A percentile compares a stretch with the other conserved stretches of the same genome.
These are phyloP conservation scores for Boeremia exigua DNA, from an alignment of 2,329 filamentous ascomycete species.

Conservation along the genomic window DNA sequence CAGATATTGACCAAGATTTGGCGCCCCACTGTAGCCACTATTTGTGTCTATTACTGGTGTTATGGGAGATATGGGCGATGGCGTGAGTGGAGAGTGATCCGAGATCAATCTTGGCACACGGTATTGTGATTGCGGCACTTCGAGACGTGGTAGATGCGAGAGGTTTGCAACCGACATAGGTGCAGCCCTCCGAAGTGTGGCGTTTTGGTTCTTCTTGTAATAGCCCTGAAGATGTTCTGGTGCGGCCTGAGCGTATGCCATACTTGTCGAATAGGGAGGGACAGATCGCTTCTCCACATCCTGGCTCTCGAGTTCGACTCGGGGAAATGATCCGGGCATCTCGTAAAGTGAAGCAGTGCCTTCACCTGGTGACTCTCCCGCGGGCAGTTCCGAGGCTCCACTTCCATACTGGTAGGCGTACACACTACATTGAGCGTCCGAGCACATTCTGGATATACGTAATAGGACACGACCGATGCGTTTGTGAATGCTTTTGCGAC, in stretches of 20 bases:
- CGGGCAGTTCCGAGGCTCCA: not conserved
- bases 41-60: not conserved
- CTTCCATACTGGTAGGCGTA: not conserved
- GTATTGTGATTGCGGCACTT: slow-evolving; percentile 1
- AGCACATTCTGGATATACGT: not conserved
- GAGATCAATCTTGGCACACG: not conserved
- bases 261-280: not conserved
- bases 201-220: not conserved
- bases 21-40: not conserved
- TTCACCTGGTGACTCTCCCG: not conserved
- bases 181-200: not conserved
- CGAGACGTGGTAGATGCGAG: slow-evolving; percentile 4
- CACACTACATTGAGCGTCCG: not conserved
- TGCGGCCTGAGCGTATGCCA: not conserved
- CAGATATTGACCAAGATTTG: not conserved
- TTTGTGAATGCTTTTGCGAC: slow-evolving; percentile 6
- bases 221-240: not conserved
- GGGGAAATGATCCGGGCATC: slow-evolving; percentile 8
- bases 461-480: slow-evolving; percentile 1
- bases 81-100: not conserved
- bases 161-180: not conserved
- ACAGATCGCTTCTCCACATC: not conserved
- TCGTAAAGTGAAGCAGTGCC: not conserved
- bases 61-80: slow-evolving; percentile 8
- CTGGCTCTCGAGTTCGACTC: slow-evolving; percentile 1